phyloP scores from a whole-genome alignment of 2,329 filamentous ascomycete species.

The Camillea tinctor region DNA sequence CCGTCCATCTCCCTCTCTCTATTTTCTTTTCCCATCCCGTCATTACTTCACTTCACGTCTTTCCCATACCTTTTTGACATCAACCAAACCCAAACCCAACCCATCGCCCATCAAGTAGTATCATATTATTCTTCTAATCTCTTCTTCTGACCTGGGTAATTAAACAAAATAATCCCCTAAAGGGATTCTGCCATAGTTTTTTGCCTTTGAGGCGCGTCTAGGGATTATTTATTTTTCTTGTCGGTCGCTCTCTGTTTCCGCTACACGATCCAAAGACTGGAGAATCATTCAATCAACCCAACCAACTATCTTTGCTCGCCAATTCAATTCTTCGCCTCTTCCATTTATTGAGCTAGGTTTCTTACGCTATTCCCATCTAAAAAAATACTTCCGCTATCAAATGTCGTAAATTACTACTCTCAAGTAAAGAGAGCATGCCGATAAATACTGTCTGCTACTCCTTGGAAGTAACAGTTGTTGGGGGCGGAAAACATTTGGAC shows the following conservation, averaged over 20 bases:
- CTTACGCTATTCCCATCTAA: background rate
- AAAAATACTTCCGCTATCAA: background rate
- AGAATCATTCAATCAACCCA: background rate
- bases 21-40: conserved; percentile 4
- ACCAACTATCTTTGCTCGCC: background rate
- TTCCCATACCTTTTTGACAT: background rate
- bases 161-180: background rate
- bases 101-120: background rate
- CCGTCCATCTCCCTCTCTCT: conserved; percentile 1
- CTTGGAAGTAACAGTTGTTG: conserved; percentile 19
- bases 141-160: background rate
- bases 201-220: background rate
- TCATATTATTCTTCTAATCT: background rate
- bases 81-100: background rate
- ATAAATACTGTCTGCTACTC: conserved; percentile 21
- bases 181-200: background rate
- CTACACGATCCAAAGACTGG: background rate
- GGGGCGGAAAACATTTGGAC: conserved; percentile 17
- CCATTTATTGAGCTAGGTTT: background rate
- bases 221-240: background rate
- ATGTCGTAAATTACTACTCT: conserved; percentile 32
- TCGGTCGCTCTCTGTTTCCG: background rate
- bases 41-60: background rate
- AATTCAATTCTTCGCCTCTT: background rate
- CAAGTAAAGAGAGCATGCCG: conserved; percentile 31